These are phyloP conservation scores for Xylaria sp. DNA, from an alignment of 495 filamentous ascomycete genomes.

Conservation along the genomic window DNA sequence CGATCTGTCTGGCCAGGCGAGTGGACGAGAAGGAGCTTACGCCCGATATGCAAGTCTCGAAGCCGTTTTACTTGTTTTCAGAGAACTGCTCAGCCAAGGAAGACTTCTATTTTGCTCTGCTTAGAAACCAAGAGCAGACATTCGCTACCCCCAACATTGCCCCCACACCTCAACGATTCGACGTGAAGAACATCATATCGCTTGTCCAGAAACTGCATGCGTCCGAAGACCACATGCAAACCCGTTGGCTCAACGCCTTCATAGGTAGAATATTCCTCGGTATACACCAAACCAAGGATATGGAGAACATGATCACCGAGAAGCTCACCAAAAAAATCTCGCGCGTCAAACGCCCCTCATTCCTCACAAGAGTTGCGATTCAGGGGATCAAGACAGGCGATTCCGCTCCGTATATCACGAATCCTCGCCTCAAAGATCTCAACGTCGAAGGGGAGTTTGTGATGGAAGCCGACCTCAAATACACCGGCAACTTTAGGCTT, in stretches of 20 bases:
- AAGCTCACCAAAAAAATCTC: slow-evolving; percentile 98
- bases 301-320: slow-evolving; percentile 77
- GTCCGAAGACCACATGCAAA: slow-evolving; percentile 89
- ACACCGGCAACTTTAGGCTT: slow-evolving; percentile 85
- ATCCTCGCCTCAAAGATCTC: slow-evolving; percentile 86
- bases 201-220: slow-evolving; percentile 90
- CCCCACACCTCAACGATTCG: slow-evolving; percentile 78
- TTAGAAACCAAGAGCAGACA: slow-evolving; percentile 80
- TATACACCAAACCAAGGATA: slow-evolving; percentile 80
- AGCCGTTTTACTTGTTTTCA: slow-evolving; percentile 92
- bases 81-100: slow-evolving; percentile 95
- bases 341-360: slow-evolving; percentile 88
- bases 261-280: slow-evolving; percentile 87
- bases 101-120: slow-evolving; percentile 94
- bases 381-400: slow-evolving; percentile 86
- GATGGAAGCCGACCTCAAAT: slow-evolving; percentile 84
- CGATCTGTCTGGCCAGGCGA: slow-evolving; percentile 81
- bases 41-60: slow-evolving; percentile 62
- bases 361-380: slow-evolving; percentile 80
- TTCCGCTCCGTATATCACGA: slow-evolving; percentile 85
- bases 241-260: slow-evolving; percentile 92
- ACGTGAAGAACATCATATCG: slow-evolving; percentile 82
- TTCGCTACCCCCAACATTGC: slow-evolving; percentile 62
- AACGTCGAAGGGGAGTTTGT: slow-evolving; percentile 89
- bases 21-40: slow-evolving; percentile 62